These are phyloP conservation scores for Furcasterigmium sp. DNA, from an alignment of 2,329 filamentous ascomycete species.

Conservation along the genomic window DNA sequence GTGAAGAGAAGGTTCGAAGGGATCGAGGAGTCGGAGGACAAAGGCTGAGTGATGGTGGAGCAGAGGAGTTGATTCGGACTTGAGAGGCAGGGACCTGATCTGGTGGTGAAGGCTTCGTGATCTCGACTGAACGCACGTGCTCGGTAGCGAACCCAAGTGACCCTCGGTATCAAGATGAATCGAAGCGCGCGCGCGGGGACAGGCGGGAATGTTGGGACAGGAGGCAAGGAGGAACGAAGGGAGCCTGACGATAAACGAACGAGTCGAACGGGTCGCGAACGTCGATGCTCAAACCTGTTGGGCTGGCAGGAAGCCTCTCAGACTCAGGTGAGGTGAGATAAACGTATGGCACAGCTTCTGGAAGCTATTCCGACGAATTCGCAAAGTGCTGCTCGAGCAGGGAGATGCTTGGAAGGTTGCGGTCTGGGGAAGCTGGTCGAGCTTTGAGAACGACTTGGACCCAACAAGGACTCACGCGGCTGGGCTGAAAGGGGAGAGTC, in stretches of 20 bases:
- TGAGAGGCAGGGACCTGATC: slow-evolving; percentile 6
- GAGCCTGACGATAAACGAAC: slow-evolving; percentile 3
- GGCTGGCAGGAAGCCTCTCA: slow-evolving; percentile 17
- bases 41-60: background rate
- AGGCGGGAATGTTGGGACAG: slow-evolving; percentile 4
- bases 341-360: slow-evolving; percentile 9
- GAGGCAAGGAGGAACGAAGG: slow-evolving; percentile 13
- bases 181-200: no score
- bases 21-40: background rate
- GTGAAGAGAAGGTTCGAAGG: background rate
- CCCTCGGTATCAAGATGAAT: no score
- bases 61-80: background rate
- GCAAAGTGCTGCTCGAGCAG: slow-evolving; percentile 4
- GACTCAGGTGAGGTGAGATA: no score
- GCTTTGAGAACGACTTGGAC: background rate
- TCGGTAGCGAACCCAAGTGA: background rate
- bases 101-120: slow-evolving; percentile 8
- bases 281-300: slow-evolving; percentile 31
- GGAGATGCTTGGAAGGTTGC: no score
- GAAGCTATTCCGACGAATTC: slow-evolving; percentile 7
- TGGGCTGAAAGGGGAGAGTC: background rate
- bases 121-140: no score
- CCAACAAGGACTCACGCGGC: background rate
- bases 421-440: no score
- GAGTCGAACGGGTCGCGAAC: slow-evolving; percentile 22